phyloP scores from a whole-genome alignment of 352 stramenopile genomes.

The Globisporangium radiosum region DNA sequence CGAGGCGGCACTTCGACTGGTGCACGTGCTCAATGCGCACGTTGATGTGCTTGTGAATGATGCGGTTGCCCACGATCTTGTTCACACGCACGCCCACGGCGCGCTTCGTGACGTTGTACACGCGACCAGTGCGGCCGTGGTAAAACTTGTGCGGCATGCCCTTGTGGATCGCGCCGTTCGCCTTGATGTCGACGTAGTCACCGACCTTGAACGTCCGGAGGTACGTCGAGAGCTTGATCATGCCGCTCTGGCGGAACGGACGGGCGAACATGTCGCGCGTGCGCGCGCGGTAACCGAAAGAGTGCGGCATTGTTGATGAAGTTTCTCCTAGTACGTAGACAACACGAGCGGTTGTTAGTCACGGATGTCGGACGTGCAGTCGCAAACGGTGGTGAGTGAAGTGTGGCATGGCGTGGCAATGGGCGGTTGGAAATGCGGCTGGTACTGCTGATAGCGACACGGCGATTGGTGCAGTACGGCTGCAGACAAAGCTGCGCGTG shows the following conservation, averaged over 20 bases:
- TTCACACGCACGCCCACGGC: conserved; percentile 98
- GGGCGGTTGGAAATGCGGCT: background rate
- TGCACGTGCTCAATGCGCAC: conserved; percentile 99
- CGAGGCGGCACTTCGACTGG: conserved; percentile 97
- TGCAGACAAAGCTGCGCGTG: too few relatives aligned
- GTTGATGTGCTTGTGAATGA: conserved; percentile 99
- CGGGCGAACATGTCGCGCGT: conserved; percentile 99
- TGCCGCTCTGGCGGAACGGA: conserved; percentile 96
- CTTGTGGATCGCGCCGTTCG: conserved; percentile 98
- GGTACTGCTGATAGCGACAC: too few relatives aligned
- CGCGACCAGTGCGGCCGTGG: conserved; percentile 98
- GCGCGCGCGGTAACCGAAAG: conserved; percentile 97
- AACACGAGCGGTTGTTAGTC: conserved; percentile 17
- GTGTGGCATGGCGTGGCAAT: background rate
- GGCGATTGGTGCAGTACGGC: too few relatives aligned
- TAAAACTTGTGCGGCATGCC: conserved; percentile 99
- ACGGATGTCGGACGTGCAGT: background rate
- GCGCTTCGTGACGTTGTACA: conserved; percentile 99
- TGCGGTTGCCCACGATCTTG: conserved; percentile 97
- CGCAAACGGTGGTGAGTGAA: background rate
- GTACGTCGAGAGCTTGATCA: conserved; percentile 96
- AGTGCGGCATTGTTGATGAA: conserved; percentile 95
- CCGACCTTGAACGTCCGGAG: conserved; percentile 98
- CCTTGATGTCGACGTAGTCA: conserved; percentile 99
- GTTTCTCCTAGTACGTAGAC: conserved; percentile 18